Base-by-base conservation (phyloP, 768 basidiomycete genomes). In the Multifurca ochricompacta region DNA sequence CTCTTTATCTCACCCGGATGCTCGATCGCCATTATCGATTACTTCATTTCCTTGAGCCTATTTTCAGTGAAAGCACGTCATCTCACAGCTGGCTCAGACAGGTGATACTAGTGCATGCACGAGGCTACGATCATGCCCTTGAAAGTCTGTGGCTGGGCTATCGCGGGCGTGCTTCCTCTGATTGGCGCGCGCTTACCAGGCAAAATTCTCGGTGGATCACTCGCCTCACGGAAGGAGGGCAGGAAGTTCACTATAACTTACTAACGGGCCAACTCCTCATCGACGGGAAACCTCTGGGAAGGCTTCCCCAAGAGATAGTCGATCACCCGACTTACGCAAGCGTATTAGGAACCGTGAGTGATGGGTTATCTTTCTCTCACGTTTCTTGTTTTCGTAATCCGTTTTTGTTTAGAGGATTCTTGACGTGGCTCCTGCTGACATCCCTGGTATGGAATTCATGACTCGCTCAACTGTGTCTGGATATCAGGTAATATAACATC, bases 181-280 rank as follows among this genome's bases (percentile, higher is more conserved):
- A 23, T n/a, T 58, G 56, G 56, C 21, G 19, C 13, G 18, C 9
- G 16, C 46, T 48, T 30, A 51, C 46, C 3, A 10, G n/a, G 10
- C 32, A 40, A 13, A 54, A 58, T 31, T 41, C 51, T 21, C 56
- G 46, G 6, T 58, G 56, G 56, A 35, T 53, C 18, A 35, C 10
- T 4, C 43, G 52, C 34, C 6, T 14, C 18, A 23, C 32, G 9
- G 23, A n/a, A 28, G 40, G 39, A 14, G 46, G 44, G n/a, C 46
- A 54, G 16, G 27, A 41, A 3, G 39, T 54, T 7, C 53, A 47
- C 6, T 42, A 40, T 13, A 41, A 54, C 25, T 3, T 48, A 10
- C 30, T 54, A 13, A 21, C 36, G 4, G 53, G 53, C 7, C 19
- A 47, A 27, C 31, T 54, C 4, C 46, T 48, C 30, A 34, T 54